Conservation (phyloP, 331 rosid species). For the Stylosanthes scabra region DNA sequence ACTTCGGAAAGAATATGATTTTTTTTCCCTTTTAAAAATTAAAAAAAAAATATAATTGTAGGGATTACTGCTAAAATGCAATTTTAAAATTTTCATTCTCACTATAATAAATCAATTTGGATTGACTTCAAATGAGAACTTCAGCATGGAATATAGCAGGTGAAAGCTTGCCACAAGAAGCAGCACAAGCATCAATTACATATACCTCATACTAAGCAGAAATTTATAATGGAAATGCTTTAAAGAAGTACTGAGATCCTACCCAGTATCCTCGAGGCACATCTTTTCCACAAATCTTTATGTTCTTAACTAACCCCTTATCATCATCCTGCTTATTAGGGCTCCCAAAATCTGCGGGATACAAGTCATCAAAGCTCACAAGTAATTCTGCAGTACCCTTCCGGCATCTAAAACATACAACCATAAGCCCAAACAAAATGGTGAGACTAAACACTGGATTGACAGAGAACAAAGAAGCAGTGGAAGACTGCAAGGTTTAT, state of each 20-base stretch:
- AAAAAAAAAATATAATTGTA: background rate
- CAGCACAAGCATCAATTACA: background rate
- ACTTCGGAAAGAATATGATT: background rate
- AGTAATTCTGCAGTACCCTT: slow-evolving; percentile 91
- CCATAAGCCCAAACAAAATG: slow-evolving; percentile 28
- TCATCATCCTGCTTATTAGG: slow-evolving; percentile 50
- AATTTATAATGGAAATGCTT: slow-evolving; percentile 6
- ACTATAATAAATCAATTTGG: background rate
- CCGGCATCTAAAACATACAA: slow-evolving; percentile 76
- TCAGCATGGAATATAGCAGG: background rate
- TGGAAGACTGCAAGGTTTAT: slow-evolving; percentile 25
- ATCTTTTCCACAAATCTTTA: slow-evolving; percentile 88
- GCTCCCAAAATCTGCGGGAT: slow-evolving; percentile 58
- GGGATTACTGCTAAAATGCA: background rate
- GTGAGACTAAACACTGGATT: slow-evolving; percentile 22
- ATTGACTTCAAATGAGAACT: background rate
- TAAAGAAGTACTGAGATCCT: slow-evolving; percentile 40
- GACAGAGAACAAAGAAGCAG: slow-evolving; percentile 37
- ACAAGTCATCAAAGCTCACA: slow-evolving; percentile 81
- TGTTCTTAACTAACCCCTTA: slow-evolving; percentile 45
- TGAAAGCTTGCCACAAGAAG: background rate
- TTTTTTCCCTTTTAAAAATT: background rate
- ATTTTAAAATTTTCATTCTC: background rate
- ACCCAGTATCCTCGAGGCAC: slow-evolving; percentile 99
- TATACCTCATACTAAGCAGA: slow-evolving; percentile 16